phyloP scores from a whole-genome alignment of 2,329 filamentous ascomycete genomes.

The Cordyceps sp. region DNA sequence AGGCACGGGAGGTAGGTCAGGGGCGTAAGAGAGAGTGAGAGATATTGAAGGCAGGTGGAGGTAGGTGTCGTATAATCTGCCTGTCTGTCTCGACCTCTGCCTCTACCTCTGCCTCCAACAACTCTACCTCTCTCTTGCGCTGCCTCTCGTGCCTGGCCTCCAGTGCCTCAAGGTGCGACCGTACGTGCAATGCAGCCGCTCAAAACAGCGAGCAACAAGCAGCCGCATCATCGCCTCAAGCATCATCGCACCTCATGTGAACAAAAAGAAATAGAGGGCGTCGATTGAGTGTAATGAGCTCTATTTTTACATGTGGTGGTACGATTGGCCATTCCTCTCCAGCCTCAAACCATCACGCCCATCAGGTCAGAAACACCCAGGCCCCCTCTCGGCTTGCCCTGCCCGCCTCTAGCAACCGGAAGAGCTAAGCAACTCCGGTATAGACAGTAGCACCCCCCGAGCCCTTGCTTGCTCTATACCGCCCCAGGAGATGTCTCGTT shows the following conservation, averaged over 20 bases:
- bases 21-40: too few relatives aligned
- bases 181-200: too few relatives aligned
- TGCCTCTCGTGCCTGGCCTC: neutral
- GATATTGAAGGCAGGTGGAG: too few relatives aligned
- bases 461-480: conserved; percentile 15
- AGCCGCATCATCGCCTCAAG: too few relatives aligned
- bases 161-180: neutral
- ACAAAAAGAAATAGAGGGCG: conserved; percentile 44
- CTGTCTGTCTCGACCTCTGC: too few relatives aligned
- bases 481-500: conserved; percentile 10
- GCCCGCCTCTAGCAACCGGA: conserved; percentile 11
- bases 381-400: conserved; percentile 24
- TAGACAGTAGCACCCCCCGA: too few relatives aligned
- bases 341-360: conserved; percentile 27
- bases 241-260: conserved; percentile 5
- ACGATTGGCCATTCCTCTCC: conserved; percentile 29
- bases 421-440: too few relatives aligned
- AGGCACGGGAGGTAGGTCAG: too few relatives aligned
- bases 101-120: neutral
- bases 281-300: conserved; percentile 41
- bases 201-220: too few relatives aligned
- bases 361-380: too few relatives aligned
- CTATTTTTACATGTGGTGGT: conserved; percentile 46
- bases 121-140: neutral
- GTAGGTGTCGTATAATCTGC: too few relatives aligned